These are phyloP conservation scores for Kodamaea arcana DNA, from an alignment of 1,139 yeast species.

Conservation along the genomic window DNA sequence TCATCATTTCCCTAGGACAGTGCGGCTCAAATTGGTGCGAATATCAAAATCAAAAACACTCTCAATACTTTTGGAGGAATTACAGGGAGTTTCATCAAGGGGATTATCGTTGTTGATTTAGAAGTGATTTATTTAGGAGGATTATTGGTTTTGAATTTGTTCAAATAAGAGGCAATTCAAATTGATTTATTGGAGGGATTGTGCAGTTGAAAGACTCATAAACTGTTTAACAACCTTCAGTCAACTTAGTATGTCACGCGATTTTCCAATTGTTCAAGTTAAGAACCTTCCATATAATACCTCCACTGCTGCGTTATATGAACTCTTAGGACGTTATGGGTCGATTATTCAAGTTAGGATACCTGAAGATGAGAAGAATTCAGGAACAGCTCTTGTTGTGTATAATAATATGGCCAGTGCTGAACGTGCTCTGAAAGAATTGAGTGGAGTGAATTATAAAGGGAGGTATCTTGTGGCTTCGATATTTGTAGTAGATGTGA, in stretches of 20 bases:
- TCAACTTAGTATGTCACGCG: conserved; percentile 15
- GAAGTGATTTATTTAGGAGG: no score
- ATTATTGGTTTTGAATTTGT: no score
- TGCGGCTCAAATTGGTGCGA: no score
- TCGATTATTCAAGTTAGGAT: conserved; percentile 52
- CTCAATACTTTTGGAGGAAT: no score
- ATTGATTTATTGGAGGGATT: no score
- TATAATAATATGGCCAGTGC: conserved; percentile 50
- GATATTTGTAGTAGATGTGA: conserved; percentile 43
- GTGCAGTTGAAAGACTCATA: no score
- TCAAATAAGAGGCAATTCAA: no score
- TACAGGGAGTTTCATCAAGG: no score
- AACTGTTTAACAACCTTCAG: no score
- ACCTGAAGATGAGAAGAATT: conserved; percentile 26
- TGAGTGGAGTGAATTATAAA: conserved; percentile 59
- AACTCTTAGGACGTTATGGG: conserved; percentile 55
- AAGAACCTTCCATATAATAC: conserved; percentile 58
- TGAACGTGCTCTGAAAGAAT: conserved; percentile 45
- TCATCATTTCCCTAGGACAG: no score
- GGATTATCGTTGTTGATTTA: no score
- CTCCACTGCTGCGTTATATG: conserved; percentile 45
- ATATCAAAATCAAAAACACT: no score
- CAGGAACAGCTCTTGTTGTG: conserved; percentile 57
- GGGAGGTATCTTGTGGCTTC: conserved; percentile 57
- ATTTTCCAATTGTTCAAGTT: conserved; percentile 51